Conservation (phyloP, 78 protist genomes). For the Polysphondylium violaceum region DNA sequence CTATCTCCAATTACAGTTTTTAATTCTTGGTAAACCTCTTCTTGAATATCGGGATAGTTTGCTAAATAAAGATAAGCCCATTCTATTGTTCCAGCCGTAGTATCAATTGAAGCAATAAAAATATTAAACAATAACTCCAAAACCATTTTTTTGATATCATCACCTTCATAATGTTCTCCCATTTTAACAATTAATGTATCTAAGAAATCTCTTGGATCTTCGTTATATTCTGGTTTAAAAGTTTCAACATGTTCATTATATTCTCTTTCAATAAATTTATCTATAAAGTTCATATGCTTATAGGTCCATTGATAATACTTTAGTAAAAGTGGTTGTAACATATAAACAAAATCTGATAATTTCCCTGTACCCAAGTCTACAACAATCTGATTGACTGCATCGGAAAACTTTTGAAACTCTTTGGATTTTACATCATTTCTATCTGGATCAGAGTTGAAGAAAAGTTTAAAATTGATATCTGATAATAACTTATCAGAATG, state of each 20-base stretch:
- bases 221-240: neutral
- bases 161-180: neutral
- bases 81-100: constrained; percentile 18
- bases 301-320: neutral
- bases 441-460: constrained; percentile 20
- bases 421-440: too few relatives aligned
- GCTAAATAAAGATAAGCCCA: constrained; percentile 7
- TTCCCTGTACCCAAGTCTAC: neutral
- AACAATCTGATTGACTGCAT: neutral
- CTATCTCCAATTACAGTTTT: neutral
- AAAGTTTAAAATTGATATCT: neutral
- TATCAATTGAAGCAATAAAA: constrained; percentile 24
- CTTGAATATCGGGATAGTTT: constrained; percentile 44
- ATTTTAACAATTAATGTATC: neutral
- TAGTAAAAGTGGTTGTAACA: neutral
- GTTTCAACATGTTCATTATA: constrained; percentile 19
- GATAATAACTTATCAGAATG: neutral
- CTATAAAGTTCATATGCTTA: neutral
- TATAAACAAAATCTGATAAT: neutral
- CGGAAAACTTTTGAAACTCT: neutral
- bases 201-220: constrained; percentile 24
- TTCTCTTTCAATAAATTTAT: neutral
- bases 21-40: constrained; percentile 4
- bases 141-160: too few relatives aligned
- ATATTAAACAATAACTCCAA: too few relatives aligned